phyloP scores from a whole-genome alignment of 2,329 filamentous ascomycete species.

The Macrophomina phaseolina region DNA sequence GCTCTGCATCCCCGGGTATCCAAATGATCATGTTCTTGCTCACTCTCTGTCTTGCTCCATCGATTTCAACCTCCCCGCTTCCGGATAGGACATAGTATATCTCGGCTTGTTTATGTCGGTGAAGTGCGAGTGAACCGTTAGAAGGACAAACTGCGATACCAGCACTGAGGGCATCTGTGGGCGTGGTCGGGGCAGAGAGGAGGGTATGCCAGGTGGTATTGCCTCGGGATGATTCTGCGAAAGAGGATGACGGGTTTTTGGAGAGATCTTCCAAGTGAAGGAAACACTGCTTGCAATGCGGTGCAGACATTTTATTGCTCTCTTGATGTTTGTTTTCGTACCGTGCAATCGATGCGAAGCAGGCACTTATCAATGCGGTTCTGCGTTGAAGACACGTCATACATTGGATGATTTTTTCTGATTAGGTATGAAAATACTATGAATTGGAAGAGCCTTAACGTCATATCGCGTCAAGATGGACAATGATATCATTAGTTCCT shows the following conservation, averaged over 20 bases:
- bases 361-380: no score
- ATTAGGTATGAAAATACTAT: no score
- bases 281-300: background rate
- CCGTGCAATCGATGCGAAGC: no score
- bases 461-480: no score
- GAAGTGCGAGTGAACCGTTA: conserved; percentile 43
- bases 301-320: background rate
- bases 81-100: conserved; percentile 51
- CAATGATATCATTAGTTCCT: no score
- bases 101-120: conserved; percentile 51
- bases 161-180: conserved; percentile 43
- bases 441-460: no score
- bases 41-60: conserved; percentile 43
- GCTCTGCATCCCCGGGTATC: conserved; percentile 52
- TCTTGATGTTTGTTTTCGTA: no score
- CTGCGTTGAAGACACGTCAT: no score
- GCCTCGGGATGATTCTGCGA: conserved; percentile 30
- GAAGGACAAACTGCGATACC: conserved; percentile 47
- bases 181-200: conserved; percentile 43
- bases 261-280: background rate
- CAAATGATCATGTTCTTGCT: conserved; percentile 45
- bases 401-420: no score
- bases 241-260: conserved; percentile 6
- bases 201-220: conserved; percentile 50
- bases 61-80: conserved; percentile 45